Conservation (phyloP, 2,329 filamentous ascomycete genomes). For the Exophiala xenobiotica region DNA sequence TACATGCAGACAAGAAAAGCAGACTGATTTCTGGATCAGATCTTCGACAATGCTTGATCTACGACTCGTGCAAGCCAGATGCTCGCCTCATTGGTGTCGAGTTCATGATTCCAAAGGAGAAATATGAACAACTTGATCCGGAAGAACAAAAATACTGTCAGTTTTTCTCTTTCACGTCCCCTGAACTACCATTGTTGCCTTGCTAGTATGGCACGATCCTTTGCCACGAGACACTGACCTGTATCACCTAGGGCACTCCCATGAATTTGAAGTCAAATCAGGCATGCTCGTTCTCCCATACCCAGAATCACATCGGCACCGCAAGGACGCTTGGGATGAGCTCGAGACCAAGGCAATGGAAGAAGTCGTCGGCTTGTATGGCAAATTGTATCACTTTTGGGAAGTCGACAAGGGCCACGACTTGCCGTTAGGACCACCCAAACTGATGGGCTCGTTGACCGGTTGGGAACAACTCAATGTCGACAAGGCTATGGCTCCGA, state of each 20-base stretch:
- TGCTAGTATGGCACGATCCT: too few species aligned
- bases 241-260: conserved; percentile 31
- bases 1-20: not conserved
- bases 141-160: conserved; percentile 59
- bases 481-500: conserved; percentile 45
- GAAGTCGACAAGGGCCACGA: conserved; percentile 64
- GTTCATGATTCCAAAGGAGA: conserved; percentile 71
- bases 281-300: conserved; percentile 79
- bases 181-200: too few species aligned
- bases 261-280: conserved; percentile 70
- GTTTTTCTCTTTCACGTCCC: too few species aligned
- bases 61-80: conserved; percentile 66
- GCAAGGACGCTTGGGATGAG: conserved; percentile 66
- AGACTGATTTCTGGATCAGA: conserved; percentile 46
- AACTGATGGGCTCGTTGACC: conserved; percentile 63
- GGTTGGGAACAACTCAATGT: conserved; percentile 33
- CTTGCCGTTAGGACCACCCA: conserved; percentile 59
- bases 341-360: conserved; percentile 81
- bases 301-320: conserved; percentile 43
- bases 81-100: conserved; percentile 80
- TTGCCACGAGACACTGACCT: too few species aligned
- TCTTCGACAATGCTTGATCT: conserved; percentile 80
- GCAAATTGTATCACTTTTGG: conserved; percentile 85
- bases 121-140: conserved; percentile 64
- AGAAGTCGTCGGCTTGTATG: conserved; percentile 70